A percentile compares a stretch with the other conserved stretches of the same genome.
Conservation (phyloP, 306 rosid genomes). For the Crotalaria pallida region DNA sequence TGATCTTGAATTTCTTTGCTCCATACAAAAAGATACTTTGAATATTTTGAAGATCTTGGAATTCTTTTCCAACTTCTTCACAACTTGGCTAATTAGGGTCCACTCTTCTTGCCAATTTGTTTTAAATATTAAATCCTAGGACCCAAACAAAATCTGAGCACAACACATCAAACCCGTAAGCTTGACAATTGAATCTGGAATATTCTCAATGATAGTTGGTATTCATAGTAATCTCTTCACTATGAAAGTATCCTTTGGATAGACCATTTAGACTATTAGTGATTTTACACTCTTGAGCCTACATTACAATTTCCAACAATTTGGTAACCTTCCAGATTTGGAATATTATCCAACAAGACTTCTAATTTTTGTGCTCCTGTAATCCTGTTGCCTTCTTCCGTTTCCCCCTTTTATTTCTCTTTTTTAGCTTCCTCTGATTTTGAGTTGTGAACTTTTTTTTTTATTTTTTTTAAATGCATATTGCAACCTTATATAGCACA, state of each 20-base stretch:
- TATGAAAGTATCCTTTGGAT: neutral
- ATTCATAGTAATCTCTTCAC: neutral
- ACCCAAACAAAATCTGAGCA: neutral
- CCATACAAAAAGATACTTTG: neutral
- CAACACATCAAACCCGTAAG: neutral
- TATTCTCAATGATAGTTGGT: neutral
- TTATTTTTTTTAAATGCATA: conserved; percentile 3
- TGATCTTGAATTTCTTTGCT: neutral
- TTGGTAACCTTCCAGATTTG: neutral
- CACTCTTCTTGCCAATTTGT: neutral
- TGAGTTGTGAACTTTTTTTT: neutral
- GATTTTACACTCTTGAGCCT: neutral
- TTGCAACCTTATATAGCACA: neutral
- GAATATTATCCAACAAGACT: neutral
- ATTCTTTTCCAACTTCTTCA: neutral
- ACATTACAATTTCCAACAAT: neutral
- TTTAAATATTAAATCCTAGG: neutral
- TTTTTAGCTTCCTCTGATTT: neutral
- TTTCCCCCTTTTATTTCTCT: neutral
- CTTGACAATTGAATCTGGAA: neutral
- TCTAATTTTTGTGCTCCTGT: neutral
- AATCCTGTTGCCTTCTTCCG: neutral
- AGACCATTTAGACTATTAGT: neutral
- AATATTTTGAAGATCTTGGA: neutral
- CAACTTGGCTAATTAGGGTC: neutral